Evolutionary conservation across 1,139 yeast genomes (phyloP).

Genomic region (Hansenula sp.): DNA sequence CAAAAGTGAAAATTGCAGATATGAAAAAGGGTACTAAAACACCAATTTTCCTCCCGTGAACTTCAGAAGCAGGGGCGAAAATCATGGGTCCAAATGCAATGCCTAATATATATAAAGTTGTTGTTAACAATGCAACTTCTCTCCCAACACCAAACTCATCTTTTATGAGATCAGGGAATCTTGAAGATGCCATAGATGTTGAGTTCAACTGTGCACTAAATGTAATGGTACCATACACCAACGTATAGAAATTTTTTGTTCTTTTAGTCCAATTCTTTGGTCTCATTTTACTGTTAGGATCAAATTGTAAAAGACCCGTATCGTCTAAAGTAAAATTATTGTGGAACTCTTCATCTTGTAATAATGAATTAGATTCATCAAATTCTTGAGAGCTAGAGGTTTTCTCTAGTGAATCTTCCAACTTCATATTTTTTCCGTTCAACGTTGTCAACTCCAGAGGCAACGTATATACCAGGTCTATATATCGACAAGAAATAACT

Average conservation of each 20-base stretch:
- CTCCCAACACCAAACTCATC: slow-evolving; percentile 28
- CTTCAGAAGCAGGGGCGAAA: slow-evolving; percentile 41
- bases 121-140: slow-evolving; percentile 35
- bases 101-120: slow-evolving; percentile 45
- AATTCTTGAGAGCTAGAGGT: no score
- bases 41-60: slow-evolving; percentile 44
- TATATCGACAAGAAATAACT: no score
- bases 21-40: slow-evolving; percentile 41
- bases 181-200: slow-evolving; percentile 30
- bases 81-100: slow-evolving; percentile 41
- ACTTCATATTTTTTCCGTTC: no score
- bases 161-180: slow-evolving; percentile 27
- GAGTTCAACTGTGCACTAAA: slow-evolving; percentile 42
- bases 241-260: slow-evolving; percentile 35
- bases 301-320: slow-evolving; percentile 17
- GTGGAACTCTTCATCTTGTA: neutral
- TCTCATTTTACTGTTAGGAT: slow-evolving; percentile 21
- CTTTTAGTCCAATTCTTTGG: slow-evolving; percentile 34
- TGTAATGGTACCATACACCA: slow-evolving; percentile 37
- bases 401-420: no score
- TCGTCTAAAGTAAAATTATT: slow-evolving; percentile 10
- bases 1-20: slow-evolving; percentile 46
- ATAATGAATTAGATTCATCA: no score
- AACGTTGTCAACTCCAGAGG: no score
- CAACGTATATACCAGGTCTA: no score